These are phyloP conservation scores for Chamaecrista fasciculata DNA, from an alignment of 306 rosid species.

Conservation along the genomic window DNA sequence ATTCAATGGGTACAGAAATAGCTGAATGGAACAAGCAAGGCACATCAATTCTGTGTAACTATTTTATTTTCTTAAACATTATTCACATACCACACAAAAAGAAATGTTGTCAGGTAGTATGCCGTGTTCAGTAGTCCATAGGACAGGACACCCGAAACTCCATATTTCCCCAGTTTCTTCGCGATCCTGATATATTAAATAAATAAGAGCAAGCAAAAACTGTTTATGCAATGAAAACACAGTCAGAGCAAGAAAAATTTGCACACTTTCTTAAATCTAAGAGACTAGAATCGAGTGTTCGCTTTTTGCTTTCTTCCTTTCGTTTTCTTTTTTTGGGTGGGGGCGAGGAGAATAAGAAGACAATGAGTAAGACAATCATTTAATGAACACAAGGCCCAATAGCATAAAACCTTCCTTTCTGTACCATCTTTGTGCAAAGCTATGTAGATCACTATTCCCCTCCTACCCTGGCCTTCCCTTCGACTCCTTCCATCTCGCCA, in stretches of 20 bases:
- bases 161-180: conserved; percentile 69
- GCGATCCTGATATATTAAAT: conserved; percentile 48
- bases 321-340: too few relatives aligned
- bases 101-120: conserved; percentile 79
- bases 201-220: conserved; percentile 27
- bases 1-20: neutral
- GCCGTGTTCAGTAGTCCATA: conserved; percentile 83
- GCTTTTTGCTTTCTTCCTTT: too few relatives aligned
- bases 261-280: neutral
- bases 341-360: too few relatives aligned
- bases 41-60: neutral
- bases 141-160: conserved; percentile 76
- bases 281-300: neutral
- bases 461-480: neutral
- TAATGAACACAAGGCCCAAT: neutral
- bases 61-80: neutral
- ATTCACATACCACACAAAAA: conserved; percentile 73
- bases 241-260: conserved; percentile 19
- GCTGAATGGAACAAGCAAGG: neutral
- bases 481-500: neutral
- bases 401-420: neutral
- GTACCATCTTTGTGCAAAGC: neutral
- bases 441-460: neutral
- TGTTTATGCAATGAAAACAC: conserved; percentile 3
- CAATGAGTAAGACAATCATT: conserved; percentile 17